A percentile compares a stretch with the other conserved stretches of the same genome.
These are phyloP conservation scores for Eucalyptus urophylla DNA, from an alignment of 345 rosid species.

Conservation along the genomic window DNA sequence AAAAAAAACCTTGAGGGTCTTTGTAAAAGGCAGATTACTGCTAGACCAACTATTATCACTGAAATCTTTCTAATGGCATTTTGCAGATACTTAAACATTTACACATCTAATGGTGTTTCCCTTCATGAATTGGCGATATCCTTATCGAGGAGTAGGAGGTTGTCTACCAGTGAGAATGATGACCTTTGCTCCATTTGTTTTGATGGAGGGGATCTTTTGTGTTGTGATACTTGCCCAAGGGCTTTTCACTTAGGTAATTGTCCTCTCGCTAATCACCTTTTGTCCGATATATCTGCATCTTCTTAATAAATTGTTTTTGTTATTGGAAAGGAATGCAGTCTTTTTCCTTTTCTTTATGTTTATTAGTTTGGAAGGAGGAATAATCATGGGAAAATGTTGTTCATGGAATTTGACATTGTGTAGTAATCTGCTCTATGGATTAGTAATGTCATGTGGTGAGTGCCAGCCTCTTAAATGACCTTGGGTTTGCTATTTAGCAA, in stretches of 20 bases:
- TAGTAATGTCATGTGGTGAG: not conserved
- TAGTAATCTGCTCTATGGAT: not conserved
- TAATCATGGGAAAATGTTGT: not conserved
- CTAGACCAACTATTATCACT: not conserved
- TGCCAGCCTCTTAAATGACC: not conserved
- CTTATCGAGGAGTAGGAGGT: conserved; percentile 38
- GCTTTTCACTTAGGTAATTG: conserved; percentile 73
- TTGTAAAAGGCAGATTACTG: not conserved
- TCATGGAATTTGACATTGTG: not conserved
- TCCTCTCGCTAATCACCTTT: not conserved
- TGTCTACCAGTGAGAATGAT: conserved; percentile 59
- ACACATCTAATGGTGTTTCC: conserved; percentile 96
- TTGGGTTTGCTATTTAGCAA: not conserved
- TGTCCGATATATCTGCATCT: not conserved
- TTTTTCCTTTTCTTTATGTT: not conserved
- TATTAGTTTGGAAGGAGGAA: not conserved
- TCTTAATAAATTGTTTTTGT: not conserved
- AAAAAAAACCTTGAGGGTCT: not conserved
- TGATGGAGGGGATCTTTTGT: conserved; percentile 82
- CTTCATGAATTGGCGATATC: conserved; percentile 83
- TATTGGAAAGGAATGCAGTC: not conserved
- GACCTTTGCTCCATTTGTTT: conserved; percentile 74
- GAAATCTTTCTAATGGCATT: not conserved
- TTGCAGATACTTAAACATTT: conserved; percentile 77
- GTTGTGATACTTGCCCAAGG: conserved; percentile 97